Evolutionary conservation across 2,329 filamentous ascomycete species (phyloP).

Genomic region (Trichoderma cornu-damae): DNA sequence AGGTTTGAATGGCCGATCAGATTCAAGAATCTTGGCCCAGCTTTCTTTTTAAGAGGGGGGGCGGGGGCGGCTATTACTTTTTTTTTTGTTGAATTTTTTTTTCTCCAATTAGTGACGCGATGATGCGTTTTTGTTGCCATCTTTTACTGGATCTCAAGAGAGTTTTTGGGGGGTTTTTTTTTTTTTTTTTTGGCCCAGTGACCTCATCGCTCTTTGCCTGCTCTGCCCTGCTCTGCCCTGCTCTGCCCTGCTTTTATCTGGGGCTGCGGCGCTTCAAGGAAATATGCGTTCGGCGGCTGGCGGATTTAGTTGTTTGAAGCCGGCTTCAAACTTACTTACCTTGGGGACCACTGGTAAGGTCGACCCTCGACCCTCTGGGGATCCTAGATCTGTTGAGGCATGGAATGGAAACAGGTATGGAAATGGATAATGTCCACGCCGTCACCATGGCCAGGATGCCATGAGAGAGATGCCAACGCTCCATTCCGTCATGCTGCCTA

Average conservation of each 20-base stretch:
- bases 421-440: not conserved
- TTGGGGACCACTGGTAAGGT: no score
- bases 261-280: not conserved
- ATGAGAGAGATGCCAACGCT: not conserved
- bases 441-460: not conserved
- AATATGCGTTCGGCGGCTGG: not conserved
- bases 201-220: slow-evolving; percentile 1
- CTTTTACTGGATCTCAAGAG: not conserved
- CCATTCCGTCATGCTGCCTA: not conserved
- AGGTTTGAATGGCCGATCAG: slow-evolving; percentile 5
- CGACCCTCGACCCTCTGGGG: not conserved
- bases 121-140: slow-evolving; percentile 3
- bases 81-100: not conserved
- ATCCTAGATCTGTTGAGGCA: not conserved
- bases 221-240: not conserved
- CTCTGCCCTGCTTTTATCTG: not conserved
- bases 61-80: not conserved
- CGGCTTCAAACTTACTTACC: slow-evolving; percentile 6
- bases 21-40: not conserved
- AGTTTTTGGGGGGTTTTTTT: no score
- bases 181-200: not conserved
- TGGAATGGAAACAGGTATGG: not conserved
- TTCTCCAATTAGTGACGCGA: slow-evolving; percentile 6
- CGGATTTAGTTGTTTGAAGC: not conserved
- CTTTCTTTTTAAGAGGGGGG: no score